Evolutionary conservation across 371 early-diverging fungal species (phyloP).

Genomic region (Actinomortierella ambigua): DNA sequence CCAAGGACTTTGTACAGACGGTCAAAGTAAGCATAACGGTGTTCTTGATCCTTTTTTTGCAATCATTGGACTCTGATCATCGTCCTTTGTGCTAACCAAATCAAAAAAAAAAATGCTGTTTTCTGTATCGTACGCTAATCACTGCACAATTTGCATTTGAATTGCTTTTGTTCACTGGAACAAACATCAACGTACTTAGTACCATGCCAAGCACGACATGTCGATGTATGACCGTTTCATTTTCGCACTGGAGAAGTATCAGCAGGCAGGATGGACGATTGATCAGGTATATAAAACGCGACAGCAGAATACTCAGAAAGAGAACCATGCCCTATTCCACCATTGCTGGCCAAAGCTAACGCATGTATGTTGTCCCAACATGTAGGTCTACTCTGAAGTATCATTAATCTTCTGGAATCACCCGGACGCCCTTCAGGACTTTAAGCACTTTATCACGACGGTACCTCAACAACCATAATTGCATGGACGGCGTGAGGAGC

Average conservation of each 20-base stretch:
- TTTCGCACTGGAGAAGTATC: conserved; percentile 43
- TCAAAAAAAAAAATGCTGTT: too few relatives aligned
- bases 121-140: too few relatives aligned
- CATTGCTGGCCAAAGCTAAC: too few relatives aligned
- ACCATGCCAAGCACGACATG: conserved; percentile 37
- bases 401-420: conserved; percentile 47
- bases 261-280: conserved; percentile 41
- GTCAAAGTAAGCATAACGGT: conserved; percentile 40
- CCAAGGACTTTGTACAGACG: conserved; percentile 44
- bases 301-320: too few relatives aligned
- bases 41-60: neutral
- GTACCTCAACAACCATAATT: conserved; percentile 27
- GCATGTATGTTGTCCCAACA: too few relatives aligned
- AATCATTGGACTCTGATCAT: too few relatives aligned
- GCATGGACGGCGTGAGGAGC: too few relatives aligned
- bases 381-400: conserved; percentile 42
- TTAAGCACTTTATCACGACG: conserved; percentile 35
- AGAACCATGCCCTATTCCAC: too few relatives aligned
- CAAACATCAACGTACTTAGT: conserved; percentile 9
- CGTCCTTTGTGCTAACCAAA: too few relatives aligned
- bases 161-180: too few relatives aligned
- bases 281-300: conserved; percentile 39
- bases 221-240: conserved; percentile 43
- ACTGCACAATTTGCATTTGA: too few relatives aligned
- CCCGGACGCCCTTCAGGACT: conserved; percentile 35